Conservation (phyloP, 1,284 basidiomycete species). For the Bothia castanella region DNA sequence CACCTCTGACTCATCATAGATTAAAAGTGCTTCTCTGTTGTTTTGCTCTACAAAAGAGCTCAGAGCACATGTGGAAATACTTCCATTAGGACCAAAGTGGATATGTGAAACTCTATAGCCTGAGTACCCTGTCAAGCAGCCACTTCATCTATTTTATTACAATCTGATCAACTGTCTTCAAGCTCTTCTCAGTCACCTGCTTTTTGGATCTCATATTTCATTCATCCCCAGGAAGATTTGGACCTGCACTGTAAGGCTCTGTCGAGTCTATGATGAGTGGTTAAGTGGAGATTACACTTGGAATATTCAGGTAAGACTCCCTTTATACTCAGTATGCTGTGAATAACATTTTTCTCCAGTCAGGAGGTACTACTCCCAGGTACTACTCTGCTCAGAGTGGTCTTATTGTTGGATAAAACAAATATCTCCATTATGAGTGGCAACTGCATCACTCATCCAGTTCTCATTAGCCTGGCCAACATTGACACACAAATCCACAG, state of each 20-base stretch:
- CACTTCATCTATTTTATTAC: not conserved
- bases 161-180: not conserved
- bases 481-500: not conserved
- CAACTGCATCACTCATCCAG: not conserved
- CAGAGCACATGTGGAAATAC: not conserved
- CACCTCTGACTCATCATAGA: not conserved
- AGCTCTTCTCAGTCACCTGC: not conserved
- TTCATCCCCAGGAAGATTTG: conserved; percentile 7
- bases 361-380: not conserved
- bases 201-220: conserved; percentile 1
- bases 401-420: not conserved
- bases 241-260: not conserved
- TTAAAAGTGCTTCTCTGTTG: not conserved
- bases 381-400: not conserved
- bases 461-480: not conserved
- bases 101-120: not conserved
- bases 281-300: conserved; percentile 5
- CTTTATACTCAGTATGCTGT: no score
- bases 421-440: not conserved
- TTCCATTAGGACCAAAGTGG: not conserved
- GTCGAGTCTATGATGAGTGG: conserved; percentile 11
- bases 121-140: not conserved
- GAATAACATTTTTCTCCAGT: no score
- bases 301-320: no score
- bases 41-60: not conserved